phyloP scores from a whole-genome alignment of 1,284 basidiomycete species.

The Rhodotorula sp. region DNA sequence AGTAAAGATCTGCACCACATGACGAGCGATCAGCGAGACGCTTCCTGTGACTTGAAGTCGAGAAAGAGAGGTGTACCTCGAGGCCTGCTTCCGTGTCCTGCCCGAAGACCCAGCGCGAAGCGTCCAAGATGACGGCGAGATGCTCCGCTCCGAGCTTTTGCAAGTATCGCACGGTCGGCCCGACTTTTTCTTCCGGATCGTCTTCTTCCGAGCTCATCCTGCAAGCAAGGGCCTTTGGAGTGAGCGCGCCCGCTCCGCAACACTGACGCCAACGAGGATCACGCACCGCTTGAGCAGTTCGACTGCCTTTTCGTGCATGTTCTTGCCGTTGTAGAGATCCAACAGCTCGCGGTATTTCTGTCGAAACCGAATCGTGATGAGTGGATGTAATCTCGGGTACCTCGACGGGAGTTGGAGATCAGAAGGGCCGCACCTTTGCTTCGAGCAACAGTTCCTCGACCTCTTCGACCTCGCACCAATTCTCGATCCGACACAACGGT shows the following conservation, averaged over 20 bases:
- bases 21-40: not conserved
- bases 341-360: conserved; percentile 90
- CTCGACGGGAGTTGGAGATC: no score
- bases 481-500: conserved; percentile 82
- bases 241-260: no score
- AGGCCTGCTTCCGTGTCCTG: conserved; percentile 45
- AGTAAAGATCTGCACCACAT: conserved; percentile 72
- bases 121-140: conserved; percentile 72
- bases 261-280: no score
- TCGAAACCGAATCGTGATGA: not conserved
- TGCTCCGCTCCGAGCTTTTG: conserved; percentile 84
- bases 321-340: conserved; percentile 88
- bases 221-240: no score
- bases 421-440: conserved; percentile 62
- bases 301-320: conserved; percentile 89
- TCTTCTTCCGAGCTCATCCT: conserved; percentile 78
- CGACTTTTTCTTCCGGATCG: conserved; percentile 74
- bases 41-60: no score
- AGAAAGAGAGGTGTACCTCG: conserved; percentile 7
- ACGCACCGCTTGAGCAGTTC: conserved; percentile 74
- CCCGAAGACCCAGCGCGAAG: conserved; percentile 80
- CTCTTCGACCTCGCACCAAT: conserved; percentile 96
- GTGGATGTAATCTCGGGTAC: no score
- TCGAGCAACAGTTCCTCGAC: conserved; percentile 84
- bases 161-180: conserved; percentile 83